Base-by-base conservation (phyloP, 140 eudicot genomes). In the Anethum foeniculum region DNA sequence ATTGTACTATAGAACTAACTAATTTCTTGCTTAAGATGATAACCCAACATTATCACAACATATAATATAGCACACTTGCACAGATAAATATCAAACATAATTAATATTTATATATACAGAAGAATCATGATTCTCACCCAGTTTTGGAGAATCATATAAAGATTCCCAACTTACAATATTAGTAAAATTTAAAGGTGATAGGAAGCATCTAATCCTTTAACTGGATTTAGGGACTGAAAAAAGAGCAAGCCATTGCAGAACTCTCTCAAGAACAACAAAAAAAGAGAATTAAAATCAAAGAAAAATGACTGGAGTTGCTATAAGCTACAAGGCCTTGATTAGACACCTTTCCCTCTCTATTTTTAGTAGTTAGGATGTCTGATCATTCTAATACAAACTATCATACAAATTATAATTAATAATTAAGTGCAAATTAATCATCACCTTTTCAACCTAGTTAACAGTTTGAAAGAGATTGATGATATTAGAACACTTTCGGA, bases 401-500 rank as follows among this genome's bases (percentile, higher is more conserved):
- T 44, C 15, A 46, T 75, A 75, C 79, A 77, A 32, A 77, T 10
- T 77, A 38, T 77, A 49, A 77, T 18, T 5, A 36, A 36, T 34
- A 49, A 27, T 7, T 77, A 62, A 54, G 34, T 43, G 34, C 49
- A 12, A 25, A 74, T 39, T 21, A 72, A 72, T 49, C 77, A 36
- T 82, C 84, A 85, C 92, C 85, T 80, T 88, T 80, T 88, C 82
- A 84, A 82, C 76, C 77, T 69, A 69, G 67, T 49, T 32, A 72
- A 14, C 19, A 65, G 65, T 41, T 79, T 60, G 88, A 88, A 90
- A 88, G 82, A 56, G 91, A 90, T 87, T 83, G 85, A 67, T 67
- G 43, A 3, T 67, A 15, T 30, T 10, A 25, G 69, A 62, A 62
- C 69, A 34, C 69, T 10, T 3, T 62, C 14, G 16, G 69, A 62